Evolutionary conservation across 495 filamentous ascomycete species (phyloP), one percentile per base, ranked within the genome.

Genomic region (Pyronema domesticum): DNA sequence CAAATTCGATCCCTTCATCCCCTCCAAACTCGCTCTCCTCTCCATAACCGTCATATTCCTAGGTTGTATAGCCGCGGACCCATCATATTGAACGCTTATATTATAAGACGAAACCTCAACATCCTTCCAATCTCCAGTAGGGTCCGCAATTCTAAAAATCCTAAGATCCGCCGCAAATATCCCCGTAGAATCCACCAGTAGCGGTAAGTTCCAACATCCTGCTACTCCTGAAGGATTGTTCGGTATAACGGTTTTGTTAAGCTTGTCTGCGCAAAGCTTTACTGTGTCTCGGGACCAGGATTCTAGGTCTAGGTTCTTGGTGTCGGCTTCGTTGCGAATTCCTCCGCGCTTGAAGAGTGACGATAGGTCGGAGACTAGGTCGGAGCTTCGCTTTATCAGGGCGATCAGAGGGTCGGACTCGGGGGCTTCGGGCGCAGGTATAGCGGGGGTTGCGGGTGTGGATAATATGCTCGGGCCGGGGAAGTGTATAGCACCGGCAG

Each of bases 181-280:
- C 8, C 83, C 83, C 6, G 73, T 77, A 1, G 57, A 60, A 62
- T 73, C 79, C 65, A 85, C 71, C 45, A 82, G 70, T 18, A 71
- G 72, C 14, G 76, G 77, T 3, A 89, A 59, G 59, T 87, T 89
- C 65, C 86, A 89, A 73, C 83, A 89, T 34, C 81, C 74, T n/a
- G 77, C 77, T n/a, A 84, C 71, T 11, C 83, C 84, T 1, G 81
- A 78, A 3, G 81, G 79, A 51, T 85, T 86, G 4, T 72, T 71
- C 9, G 76, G 74, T 39, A 55, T 65, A 2, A 50, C 53, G 36
- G 55, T 53, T 33, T 43, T 58, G 6, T 46, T 54, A 5, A 65
- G 37, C 17, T 57, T 57, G 40, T 39, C 54, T n/a, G 58, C 43
- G 30, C 63, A 66, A 44, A 50, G 54, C 42, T 58, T 45, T 23